Percentiles rank a stretch among this genome's conserved stretches.
Evolutionary conservation across 371 early-diverging fungal genomes (phyloP).

Genomic region (Lichtheimia hyalospora): DNA sequence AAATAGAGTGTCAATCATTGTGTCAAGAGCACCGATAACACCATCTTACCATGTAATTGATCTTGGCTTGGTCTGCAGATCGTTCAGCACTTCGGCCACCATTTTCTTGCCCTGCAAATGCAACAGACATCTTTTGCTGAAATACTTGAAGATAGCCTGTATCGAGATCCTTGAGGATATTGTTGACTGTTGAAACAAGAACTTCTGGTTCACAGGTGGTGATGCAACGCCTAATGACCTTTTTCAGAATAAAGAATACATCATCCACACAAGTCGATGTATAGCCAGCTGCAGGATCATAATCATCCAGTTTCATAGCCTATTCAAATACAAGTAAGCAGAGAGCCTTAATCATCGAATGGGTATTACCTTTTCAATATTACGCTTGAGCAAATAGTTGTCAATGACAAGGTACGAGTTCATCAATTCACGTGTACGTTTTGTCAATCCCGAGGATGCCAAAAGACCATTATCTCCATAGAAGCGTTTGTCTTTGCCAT

Average conservation of each 20-base stretch:
- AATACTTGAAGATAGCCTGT: slow-evolving; percentile 63
- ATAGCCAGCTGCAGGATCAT: slow-evolving; percentile 43
- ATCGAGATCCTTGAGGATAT: slow-evolving; percentile 63
- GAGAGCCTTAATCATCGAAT: background rate
- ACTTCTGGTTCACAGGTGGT: slow-evolving; percentile 71
- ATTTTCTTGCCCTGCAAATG: slow-evolving; percentile 52
- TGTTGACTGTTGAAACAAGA: slow-evolving; percentile 62
- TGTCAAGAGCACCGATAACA: background rate
- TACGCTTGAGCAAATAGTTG: slow-evolving; percentile 69
- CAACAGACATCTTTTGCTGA: slow-evolving; percentile 57
- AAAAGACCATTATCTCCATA: slow-evolving; percentile 52
- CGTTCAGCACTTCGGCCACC: slow-evolving; percentile 22
- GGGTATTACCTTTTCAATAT: slow-evolving; percentile 68
- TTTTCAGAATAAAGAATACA: slow-evolving; percentile 86
- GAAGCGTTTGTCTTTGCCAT: slow-evolving; percentile 48
- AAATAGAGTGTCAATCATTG: background rate
- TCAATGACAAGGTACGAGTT: slow-evolving; percentile 71
- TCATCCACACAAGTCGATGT: slow-evolving; percentile 91
- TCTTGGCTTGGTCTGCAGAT: slow-evolving; percentile 48
- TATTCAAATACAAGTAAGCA: slow-evolving; percentile 4
- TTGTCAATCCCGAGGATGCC: slow-evolving; percentile 53
- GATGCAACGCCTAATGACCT: slow-evolving; percentile 70
- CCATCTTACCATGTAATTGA: slow-evolving; percentile 71
- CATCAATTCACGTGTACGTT: slow-evolving; percentile 67
- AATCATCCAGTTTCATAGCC: slow-evolving; percentile 61